These are phyloP conservation scores for Glycine latifolia DNA, from an alignment of 306 rosid genomes.

Conservation along the genomic window DNA sequence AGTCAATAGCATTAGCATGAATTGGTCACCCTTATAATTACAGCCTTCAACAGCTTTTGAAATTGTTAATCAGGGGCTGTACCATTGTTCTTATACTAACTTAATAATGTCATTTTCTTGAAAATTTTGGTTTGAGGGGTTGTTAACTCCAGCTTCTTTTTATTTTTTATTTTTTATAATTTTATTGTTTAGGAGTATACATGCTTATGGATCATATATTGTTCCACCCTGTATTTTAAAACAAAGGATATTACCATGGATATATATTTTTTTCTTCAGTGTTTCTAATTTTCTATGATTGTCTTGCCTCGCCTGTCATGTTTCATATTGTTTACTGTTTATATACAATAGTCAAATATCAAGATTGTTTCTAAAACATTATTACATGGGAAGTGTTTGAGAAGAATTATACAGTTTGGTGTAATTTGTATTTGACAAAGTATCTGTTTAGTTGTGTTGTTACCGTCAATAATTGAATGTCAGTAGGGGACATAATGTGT, in stretches of 20 bases:
- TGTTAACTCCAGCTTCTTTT: constrained; percentile 17
- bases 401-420: background rate
- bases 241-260: constrained; percentile 38
- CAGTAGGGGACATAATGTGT: no score
- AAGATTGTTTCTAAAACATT: background rate
- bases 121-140: constrained; percentile 42
- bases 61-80: constrained; percentile 35
- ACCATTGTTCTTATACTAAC: constrained; percentile 43
- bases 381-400: background rate
- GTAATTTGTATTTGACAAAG: constrained; percentile 26
- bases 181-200: constrained; percentile 39
- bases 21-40: constrained; percentile 43
- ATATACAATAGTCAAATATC: constrained; percentile 14
- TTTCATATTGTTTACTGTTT: constrained; percentile 13
- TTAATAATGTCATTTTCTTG: constrained; percentile 42
- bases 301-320: constrained; percentile 10
- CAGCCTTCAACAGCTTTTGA: constrained; percentile 44
- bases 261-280: background rate
- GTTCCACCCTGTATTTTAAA: constrained; percentile 45
- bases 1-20: constrained; percentile 46
- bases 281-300: background rate
- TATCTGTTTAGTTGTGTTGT: background rate
- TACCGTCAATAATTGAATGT: background rate
- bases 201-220: constrained; percentile 45
- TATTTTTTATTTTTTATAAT: background rate